These are phyloP conservation scores for Exophiala phaeomuriformis DNA, from an alignment of 2,329 filamentous ascomycete genomes.

Conservation along the genomic window DNA sequence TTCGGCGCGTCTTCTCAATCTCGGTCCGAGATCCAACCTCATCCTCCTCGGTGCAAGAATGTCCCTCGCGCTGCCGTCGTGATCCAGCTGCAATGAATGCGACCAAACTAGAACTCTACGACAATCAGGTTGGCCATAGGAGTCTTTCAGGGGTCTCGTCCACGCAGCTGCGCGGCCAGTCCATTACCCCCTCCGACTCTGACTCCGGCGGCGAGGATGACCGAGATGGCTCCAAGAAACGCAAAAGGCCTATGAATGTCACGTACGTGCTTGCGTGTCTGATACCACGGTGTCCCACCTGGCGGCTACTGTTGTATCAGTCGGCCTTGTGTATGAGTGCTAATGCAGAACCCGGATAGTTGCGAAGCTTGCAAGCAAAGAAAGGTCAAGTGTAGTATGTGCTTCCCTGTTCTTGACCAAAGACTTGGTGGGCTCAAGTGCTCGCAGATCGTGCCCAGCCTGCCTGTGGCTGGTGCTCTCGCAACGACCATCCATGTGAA, in stretches of 20 bases:
- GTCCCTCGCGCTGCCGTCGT: not conserved
- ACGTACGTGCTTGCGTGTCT: constrained; percentile 22
- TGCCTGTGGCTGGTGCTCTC: constrained; percentile 63
- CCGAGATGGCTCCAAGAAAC: constrained; percentile 43
- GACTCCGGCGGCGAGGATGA: constrained; percentile 40
- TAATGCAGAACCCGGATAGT: constrained; percentile 27
- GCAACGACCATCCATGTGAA: constrained; percentile 59
- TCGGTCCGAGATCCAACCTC: constrained; percentile 8
- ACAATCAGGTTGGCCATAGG: constrained; percentile 5
- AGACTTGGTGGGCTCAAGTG: not conserved
- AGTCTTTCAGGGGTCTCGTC: constrained; percentile 8
- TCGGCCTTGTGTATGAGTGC: constrained; percentile 9
- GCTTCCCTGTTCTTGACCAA: not conserved
- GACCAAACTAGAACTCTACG: constrained; percentile 26
- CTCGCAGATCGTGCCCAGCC: constrained; percentile 46
- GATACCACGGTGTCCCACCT: not conserved
- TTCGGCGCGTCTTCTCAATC: constrained; percentile 13
- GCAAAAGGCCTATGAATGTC: constrained; percentile 46
- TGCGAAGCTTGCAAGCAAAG: constrained; percentile 41
- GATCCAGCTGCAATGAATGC: constrained; percentile 7
- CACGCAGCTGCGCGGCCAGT: not conserved
- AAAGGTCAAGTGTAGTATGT: constrained; percentile 42
- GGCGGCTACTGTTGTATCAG: not conserved
- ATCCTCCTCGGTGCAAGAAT: constrained; percentile 9
- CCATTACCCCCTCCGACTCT: constrained; percentile 17